Evolutionary conservation across 169 alveolate species (phyloP), one percentile per base, ranked within the genome.

Genomic region (Toxoplasma gondii): DNA sequence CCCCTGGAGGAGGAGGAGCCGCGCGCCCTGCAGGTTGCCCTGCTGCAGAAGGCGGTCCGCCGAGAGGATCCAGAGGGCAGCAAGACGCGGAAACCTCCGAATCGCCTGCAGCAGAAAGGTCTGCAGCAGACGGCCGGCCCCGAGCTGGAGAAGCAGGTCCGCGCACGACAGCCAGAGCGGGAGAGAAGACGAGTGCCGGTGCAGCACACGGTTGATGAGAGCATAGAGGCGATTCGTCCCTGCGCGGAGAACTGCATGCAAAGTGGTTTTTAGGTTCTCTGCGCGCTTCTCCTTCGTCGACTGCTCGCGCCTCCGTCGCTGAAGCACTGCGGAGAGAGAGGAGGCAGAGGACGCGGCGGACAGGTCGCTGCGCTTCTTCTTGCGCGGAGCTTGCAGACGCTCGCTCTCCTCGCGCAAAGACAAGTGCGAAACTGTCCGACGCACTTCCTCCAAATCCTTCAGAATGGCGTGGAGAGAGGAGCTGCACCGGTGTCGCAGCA

Each of bases 21-120:
- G 44, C 2, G 94, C 94, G 29, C 88, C 94, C 39, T 45, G 91
- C 29, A 78, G 58, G 74, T 91, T 43, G 34, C 94, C 94, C 53
- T 91, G 94, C 39, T 74, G 91, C 91, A 91, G 94, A 53, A 91
- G 69, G 22, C 94, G 74, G 38, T 91, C 94, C 34, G 94, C 94
- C 36, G 94, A 81, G 49, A 91, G 53, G 1, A 91, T 34, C 94
- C 94, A 91, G 39, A 91, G 82, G 38, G 81, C 0, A 36, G 87
- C 0, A 67, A 88, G 78, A 31, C 90, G n/a, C n/a, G 94, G 94
- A 38, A 45, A 70, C 54, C 44, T 36, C 22, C 81, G 74, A 2
- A 91, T 19, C 43, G 82, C 94, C 36, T 58, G 70, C 91, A 91
- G 36, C 36, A 91, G 80, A 36, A 70, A 82, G 90, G 49, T 39